These are phyloP conservation scores for Mycena sanguinolenta DNA, from an alignment of 768 basidiomycete genomes.

Conservation along the genomic window DNA sequence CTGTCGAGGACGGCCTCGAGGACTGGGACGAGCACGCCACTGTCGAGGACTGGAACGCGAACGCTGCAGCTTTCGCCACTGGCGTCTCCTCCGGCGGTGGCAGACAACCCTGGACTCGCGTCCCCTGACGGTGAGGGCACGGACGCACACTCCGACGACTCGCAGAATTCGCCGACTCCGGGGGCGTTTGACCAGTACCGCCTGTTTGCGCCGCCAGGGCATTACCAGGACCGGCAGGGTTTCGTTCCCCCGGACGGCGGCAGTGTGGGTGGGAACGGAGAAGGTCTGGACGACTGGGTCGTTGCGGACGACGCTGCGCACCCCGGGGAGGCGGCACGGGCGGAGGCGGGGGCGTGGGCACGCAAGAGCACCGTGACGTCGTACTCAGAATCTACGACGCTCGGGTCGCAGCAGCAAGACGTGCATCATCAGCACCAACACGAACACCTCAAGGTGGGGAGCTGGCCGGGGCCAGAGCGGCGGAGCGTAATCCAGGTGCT, in stretches of 20 bases:
- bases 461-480: no score
- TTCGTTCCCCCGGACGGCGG: background rate
- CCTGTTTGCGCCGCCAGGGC: background rate
- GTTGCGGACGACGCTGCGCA: background rate
- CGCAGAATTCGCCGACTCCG: conserved; percentile 16
- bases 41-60: background rate
- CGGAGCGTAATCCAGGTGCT: no score
- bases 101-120: conserved; percentile 18
- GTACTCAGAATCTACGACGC: no score
- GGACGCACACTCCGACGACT: conserved; percentile 20
- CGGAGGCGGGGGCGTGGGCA: conserved; percentile 2
- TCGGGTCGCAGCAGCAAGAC: no score
- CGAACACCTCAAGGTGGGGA: no score
- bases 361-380: conserved; percentile 20
- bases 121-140: conserved; percentile 10
- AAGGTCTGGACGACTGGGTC: conserved; percentile 5
- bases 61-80: background rate
- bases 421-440: no score
- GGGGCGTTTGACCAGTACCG: background rate
- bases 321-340: background rate
- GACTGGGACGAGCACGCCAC: no score
- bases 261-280: background rate
- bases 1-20: no score
- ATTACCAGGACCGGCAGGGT: background rate
- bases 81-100: background rate